A percentile compares a stretch with the other conserved stretches of the same genome.
phyloP scores from a whole-genome alignment of 169 alveolate genomes.

The Plasmodium yoelii region DNA sequence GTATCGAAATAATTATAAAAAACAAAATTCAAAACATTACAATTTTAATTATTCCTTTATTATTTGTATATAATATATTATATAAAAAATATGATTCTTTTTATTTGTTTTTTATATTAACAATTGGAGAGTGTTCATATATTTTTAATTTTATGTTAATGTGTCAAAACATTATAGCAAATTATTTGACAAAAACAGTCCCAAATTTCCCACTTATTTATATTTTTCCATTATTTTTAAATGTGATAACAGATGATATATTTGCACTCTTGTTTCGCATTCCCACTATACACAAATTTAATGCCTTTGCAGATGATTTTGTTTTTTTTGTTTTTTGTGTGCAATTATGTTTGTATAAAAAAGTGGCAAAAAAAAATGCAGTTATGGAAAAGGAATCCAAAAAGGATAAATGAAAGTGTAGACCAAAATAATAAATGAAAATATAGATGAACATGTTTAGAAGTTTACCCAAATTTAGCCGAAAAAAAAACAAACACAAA shows the following conservation, averaged over 20 bases:
- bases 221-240: conserved; percentile 16
- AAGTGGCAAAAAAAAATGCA: background rate
- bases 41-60: background rate
- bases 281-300: conserved; percentile 30
- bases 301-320: conserved; percentile 31
- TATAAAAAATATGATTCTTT: conserved; percentile 28
- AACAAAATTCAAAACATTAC: conserved; percentile 8
- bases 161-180: conserved; percentile 45
- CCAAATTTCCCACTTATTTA: conserved; percentile 1
- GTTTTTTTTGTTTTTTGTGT: conserved; percentile 24
- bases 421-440: no score
- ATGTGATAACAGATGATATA: conserved; percentile 43
- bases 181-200: conserved; percentile 17
- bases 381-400: conserved; percentile 8
- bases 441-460: no score
- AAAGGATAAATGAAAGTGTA: conserved; percentile 7
- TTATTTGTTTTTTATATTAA: conserved; percentile 16
- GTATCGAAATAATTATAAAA: conserved; percentile 20
- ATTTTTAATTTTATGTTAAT: conserved; percentile 49
- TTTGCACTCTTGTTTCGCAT: conserved; percentile 26
- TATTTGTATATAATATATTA: conserved; percentile 22
- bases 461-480: no score
- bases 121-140: conserved; percentile 25
- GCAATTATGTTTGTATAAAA: conserved; percentile 41
- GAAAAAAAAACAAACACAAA: no score